Evolutionary conservation across 192 early-diverging fungal species (phyloP).

Genomic region (Dissophora ornata): DNA sequence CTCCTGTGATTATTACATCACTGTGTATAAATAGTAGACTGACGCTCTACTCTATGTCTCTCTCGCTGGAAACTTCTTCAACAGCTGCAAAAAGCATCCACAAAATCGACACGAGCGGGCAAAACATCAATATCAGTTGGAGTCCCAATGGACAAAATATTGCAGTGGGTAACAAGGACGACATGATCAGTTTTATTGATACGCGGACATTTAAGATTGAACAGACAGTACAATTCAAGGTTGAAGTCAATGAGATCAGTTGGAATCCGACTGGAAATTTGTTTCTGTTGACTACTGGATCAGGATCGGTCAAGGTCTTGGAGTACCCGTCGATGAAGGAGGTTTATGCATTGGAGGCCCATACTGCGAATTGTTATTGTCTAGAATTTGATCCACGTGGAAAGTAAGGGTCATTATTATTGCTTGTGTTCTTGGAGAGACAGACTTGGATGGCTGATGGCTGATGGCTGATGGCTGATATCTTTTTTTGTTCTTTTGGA

Average conservation of each 20-base stretch:
- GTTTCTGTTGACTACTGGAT: constrained; percentile 83
- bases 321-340: constrained; percentile 72
- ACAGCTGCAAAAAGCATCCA: constrained; percentile 66
- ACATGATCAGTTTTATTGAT: constrained; percentile 83
- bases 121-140: constrained; percentile 91
- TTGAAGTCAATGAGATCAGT: constrained; percentile 79
- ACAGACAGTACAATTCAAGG: constrained; percentile 26
- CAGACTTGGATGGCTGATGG: no score
- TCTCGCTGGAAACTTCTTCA: constrained; percentile 5
- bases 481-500: background rate
- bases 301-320: constrained; percentile 76
- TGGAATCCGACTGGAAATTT: constrained; percentile 80
- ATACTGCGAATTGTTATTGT: constrained; percentile 86
- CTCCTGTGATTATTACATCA: no score
- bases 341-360: constrained; percentile 68
- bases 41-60: background rate
- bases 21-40: no score
- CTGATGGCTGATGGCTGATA: no score
- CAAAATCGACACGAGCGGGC: constrained; percentile 73
- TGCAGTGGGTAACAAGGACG: constrained; percentile 89
- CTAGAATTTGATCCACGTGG: constrained; percentile 82
- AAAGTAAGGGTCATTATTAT: constrained; percentile 43
- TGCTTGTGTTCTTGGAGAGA: constrained; percentile 4
- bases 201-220: constrained; percentile 56
- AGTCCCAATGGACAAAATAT: constrained; percentile 80